Evolutionary conservation across 169 alveolate species (phyloP).

Genomic region (Cryptosporidium parvum): DNA sequence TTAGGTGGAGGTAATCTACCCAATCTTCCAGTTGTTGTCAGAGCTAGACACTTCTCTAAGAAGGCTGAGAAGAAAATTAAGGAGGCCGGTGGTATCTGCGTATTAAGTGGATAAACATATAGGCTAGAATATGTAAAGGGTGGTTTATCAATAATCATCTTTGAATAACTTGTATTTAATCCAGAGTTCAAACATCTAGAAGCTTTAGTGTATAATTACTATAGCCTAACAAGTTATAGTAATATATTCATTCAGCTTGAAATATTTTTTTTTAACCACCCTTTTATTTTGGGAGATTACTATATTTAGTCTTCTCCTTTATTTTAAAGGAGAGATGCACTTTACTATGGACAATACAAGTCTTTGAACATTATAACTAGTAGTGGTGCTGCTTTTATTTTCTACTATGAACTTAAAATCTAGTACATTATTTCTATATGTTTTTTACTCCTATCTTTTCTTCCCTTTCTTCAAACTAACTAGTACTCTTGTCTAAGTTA

Average conservation of each 20-base stretch:
- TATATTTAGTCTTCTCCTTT: not conserved
- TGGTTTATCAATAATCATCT: not conserved
- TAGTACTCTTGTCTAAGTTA: no score
- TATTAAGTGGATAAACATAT: constrained; percentile 90
- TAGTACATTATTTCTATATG: constrained; percentile 10
- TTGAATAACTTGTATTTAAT: not conserved
- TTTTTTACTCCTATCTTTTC: not conserved
- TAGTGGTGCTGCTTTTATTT: constrained; percentile 38
- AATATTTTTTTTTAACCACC: not conserved
- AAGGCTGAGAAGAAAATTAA: constrained; percentile 97
- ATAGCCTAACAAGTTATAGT: not conserved
- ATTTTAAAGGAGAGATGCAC: not conserved
- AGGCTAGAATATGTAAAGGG: constrained; percentile 2
- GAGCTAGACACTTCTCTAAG: constrained; percentile 96
- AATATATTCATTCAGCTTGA: not conserved
- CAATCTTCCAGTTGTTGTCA: constrained; percentile 94
- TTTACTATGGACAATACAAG: not conserved
- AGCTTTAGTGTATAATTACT: not conserved
- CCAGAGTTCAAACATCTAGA: not conserved
- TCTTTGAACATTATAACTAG: constrained; percentile 14
- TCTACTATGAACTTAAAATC: constrained; percentile 28
- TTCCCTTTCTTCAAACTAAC: no score
- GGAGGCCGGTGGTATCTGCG: constrained; percentile 97
- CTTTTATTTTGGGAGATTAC: not conserved
- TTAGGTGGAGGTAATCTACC: constrained; percentile 96